Evolutionary conservation across 345 rosid genomes (phyloP).

Genomic region (Acer yangbiense): DNA sequence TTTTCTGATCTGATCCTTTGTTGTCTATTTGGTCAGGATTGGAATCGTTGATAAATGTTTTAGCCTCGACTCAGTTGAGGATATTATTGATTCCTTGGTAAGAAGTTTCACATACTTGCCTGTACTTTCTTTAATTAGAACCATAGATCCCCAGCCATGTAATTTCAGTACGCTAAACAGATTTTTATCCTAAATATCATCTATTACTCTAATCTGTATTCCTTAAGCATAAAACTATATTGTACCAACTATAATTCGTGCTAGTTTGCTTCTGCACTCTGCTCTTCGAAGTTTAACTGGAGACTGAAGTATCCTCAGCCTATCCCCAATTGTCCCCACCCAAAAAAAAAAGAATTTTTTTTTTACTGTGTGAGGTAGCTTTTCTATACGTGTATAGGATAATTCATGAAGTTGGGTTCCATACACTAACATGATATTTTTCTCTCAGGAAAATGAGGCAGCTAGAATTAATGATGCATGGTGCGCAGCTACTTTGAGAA

Average conservation of each 20-base stretch:
- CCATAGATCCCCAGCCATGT: neutral
- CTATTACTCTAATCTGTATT: neutral
- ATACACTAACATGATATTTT: conserved; percentile 2
- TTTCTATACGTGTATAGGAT: neutral
- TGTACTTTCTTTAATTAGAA: neutral
- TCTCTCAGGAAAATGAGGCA: conserved; percentile 60
- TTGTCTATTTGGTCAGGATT: conserved; percentile 45
- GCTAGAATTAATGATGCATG: conserved; percentile 60
- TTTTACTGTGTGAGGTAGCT: too few relatives aligned
- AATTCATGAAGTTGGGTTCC: neutral
- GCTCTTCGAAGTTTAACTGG: neutral
- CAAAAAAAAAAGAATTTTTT: too few relatives aligned
- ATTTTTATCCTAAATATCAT: neutral
- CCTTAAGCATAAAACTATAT: neutral
- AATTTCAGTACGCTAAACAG: neutral
- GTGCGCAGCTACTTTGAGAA: conserved; percentile 64
- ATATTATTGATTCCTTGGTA: conserved; percentile 81
- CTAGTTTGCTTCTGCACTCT: neutral
- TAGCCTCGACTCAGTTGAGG: conserved; percentile 82
- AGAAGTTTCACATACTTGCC: conserved; percentile 14
- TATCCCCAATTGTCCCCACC: too few relatives aligned
- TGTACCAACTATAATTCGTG: neutral
- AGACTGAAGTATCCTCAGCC: too few relatives aligned
- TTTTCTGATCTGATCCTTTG: conserved; percentile 1
- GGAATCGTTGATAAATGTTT: conserved; percentile 76